Evolutionary conservation across 768 basidiomycete species (phyloP).

Genomic region (Calocera cornea): DNA sequence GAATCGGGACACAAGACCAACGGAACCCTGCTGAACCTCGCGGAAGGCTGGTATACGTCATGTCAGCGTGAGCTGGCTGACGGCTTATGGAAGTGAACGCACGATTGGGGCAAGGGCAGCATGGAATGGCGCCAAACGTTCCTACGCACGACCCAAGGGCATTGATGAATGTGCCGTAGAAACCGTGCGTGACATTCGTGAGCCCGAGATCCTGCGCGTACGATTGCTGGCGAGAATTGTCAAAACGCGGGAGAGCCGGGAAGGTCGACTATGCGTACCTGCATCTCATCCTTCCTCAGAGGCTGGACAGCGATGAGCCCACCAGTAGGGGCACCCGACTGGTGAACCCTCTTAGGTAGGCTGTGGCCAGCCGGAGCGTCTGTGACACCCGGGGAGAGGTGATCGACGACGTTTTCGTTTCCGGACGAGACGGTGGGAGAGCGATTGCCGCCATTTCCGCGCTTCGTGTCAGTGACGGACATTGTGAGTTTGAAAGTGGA

Average conservation of each 20-base stretch:
- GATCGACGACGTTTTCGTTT: constrained; percentile 13
- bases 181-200: constrained; percentile 58
- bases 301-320: constrained; percentile 72
- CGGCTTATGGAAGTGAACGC: constrained; percentile 51
- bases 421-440: neutral
- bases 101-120: constrained; percentile 69
- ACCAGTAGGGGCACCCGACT: constrained; percentile 6
- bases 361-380: neutral
- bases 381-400: constrained; percentile 11
- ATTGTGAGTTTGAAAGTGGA: neutral
- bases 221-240: constrained; percentile 47
- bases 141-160: constrained; percentile 55
- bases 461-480: neutral
- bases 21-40: constrained; percentile 75
- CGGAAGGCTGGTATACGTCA: constrained; percentile 17
- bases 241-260: neutral
- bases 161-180: constrained; percentile 74
- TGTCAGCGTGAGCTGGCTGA: neutral
- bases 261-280: constrained; percentile 32
- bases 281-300: constrained; percentile 73
- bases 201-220: constrained; percentile 48
- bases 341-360: neutral
- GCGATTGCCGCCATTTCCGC: neutral
- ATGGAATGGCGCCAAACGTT: constrained; percentile 61
- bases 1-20: constrained; percentile 84